Evolutionary conservation across 2,329 filamentous ascomycete species (phyloP), one percentile per base, ranked within the genome.

Genomic region (Fusarium duplospermum): DNA sequence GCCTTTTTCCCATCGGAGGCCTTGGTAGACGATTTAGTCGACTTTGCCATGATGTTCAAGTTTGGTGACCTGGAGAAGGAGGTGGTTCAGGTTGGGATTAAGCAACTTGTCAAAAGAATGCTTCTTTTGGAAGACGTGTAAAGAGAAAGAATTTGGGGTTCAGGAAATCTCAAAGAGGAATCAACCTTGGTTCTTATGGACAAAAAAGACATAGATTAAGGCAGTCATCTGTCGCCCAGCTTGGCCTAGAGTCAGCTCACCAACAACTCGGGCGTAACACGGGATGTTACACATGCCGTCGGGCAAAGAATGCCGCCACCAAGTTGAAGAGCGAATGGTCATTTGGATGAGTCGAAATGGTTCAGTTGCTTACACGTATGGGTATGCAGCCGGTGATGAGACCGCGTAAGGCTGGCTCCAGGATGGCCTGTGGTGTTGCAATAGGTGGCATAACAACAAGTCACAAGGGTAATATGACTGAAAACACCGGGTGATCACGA

Each of bases 271-370:
- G 50, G 61, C 24, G 62, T 59, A 57, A 35, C 20, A 72, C 56
- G 42, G 33, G 59, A 36, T 52, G 72, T 75, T 59, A 36, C 62
- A 74, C 72, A 64, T 67, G 27, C 65, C 42, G 71, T 67, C 60
- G 65, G 58, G 69, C 65, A 64, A 67, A 13, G 56, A 24, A 29
- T 29, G 18, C 56, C 50, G 40, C 29, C 45, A 13, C 66, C 56
- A 54, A 47, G 58, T 59, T 69, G 58, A 36, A 62, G 47, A 62
- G 64, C 63, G 31, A 69, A 59, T 56, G 68, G 64, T 69, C 52
- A 64, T 68, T 72, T 72, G 62, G 67, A 20, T 36, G 45, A 35
- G 27, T 50, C 50, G 66, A 24, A 56, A 66, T 31, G 45, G 62
- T 14, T 40, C 38, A 67, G 40, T 60, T 42, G 40, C 36, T 63